Conservation (phyloP, 2,329 filamentous ascomycete genomes). For the Colletotrichum chlorophyti region DNA sequence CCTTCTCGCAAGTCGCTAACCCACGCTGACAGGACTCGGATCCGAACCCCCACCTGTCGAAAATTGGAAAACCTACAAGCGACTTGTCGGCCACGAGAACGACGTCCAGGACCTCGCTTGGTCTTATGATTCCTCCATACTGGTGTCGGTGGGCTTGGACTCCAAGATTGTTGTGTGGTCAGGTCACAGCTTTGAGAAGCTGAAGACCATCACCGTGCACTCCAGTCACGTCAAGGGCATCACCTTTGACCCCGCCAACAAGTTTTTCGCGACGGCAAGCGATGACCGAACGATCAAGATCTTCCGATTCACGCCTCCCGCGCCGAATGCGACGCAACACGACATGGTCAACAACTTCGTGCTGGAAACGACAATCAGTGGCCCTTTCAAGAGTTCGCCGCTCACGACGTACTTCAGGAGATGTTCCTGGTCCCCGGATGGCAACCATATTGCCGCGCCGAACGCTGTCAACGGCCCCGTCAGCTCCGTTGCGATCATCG, state of each 20-base stretch:
- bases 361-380: slow-evolving; percentile 87
- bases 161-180: slow-evolving; percentile 99
- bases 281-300: slow-evolving; percentile 97
- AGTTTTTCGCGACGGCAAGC: slow-evolving; percentile 97
- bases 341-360: slow-evolving; percentile 98
- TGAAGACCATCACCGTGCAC: slow-evolving; percentile 91
- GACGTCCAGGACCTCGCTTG: slow-evolving; percentile 98
- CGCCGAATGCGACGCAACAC: slow-evolving; percentile 89
- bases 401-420: slow-evolving; percentile 96
- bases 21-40: slow-evolving; percentile 28
- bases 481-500: slow-evolving; percentile 95
- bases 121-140: slow-evolving; percentile 93
- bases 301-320: slow-evolving; percentile 90
- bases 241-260: slow-evolving; percentile 97
- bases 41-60: slow-evolving; percentile 87
- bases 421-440: slow-evolving; percentile 97
- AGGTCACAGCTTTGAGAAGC: slow-evolving; percentile 95
- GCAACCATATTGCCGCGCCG: slow-evolving; percentile 93
- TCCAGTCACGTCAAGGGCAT: slow-evolving; percentile 99
- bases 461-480: slow-evolving; percentile 98
- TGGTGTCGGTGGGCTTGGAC: slow-evolving; percentile 95
- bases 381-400: slow-evolving; percentile 89
- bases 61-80: slow-evolving; percentile 96
- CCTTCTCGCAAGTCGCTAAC: neutral
- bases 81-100: slow-evolving; percentile 95